Evolutionary conservation across 345 rosid species (phyloP), one percentile per base, ranked within the genome.

Genomic region (Clausena lansium): DNA sequence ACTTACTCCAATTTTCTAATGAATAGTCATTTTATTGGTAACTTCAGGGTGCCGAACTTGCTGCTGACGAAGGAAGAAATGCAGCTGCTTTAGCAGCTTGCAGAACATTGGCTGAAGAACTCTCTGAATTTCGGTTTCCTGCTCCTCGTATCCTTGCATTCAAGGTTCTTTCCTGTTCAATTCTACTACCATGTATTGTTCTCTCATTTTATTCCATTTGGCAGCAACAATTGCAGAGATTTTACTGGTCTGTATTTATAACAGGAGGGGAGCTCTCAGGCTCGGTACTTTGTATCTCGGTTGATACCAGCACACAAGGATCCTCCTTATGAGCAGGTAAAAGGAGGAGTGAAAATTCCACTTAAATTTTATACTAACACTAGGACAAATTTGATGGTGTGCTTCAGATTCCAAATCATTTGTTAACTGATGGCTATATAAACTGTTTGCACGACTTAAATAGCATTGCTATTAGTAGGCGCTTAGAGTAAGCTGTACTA

Each of bases 291-390:
- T 84, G 92, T 93, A 73, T 89, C 97, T 67, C 89, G 96, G 81
- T 85, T 94, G 84, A 97, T 97, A 80, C 96, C 99, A 19, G 98
- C 98, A 52, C 98, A 94, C 87, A 97, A 94, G 88, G 98, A 97
- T 83, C 98, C 98, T 81, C 97, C 99, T 54, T 97, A 97, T 70
- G 97, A 97, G 70, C 99, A 94, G 94, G 98, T 96, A 65, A 84
- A 79, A 47, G 8, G 55, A 39, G 22, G 41, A 30, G 33, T 24
- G 24, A 54, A 64, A 52, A 35, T 2, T n/a, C 59, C 33, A 7
- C 27, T 67, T 69, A 7, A 45, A 45, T 45, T 24, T 59, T 57
- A 32, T 52, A 52, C 57, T 22, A 52, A 8, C 47, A 30, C 7
- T 52, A n/a, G 20, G 8, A 41, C 39, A 45, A 25, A 28, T 63